Percentiles rank a stretch among this genome's conserved stretches.
phyloP scores from a whole-genome alignment of 495 filamentous ascomycete species.

The Aspergillus biplanus region DNA sequence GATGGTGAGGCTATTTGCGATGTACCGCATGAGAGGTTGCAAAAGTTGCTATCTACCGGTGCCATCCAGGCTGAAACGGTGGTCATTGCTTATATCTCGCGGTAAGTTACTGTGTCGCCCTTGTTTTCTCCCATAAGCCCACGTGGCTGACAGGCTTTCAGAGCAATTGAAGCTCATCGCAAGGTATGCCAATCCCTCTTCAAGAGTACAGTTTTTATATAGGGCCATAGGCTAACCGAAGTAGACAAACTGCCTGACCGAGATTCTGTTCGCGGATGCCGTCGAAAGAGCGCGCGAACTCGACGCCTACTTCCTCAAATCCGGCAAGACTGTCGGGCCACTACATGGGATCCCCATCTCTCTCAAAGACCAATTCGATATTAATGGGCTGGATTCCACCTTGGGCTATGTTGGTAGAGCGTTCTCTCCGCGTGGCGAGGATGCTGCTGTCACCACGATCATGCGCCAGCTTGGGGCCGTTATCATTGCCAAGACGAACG shows the following conservation, averaged over 20 bases:
- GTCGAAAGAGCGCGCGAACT: constrained; percentile 57
- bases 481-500: constrained; percentile 62
- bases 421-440: constrained; percentile 48
- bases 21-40: constrained; percentile 21
- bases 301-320: constrained; percentile 52
- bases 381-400: constrained; percentile 60
- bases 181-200: constrained; percentile 34
- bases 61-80: constrained; percentile 46
- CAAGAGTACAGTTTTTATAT: not conserved
- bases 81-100: constrained; percentile 49
- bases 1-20: not conserved
- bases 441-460: constrained; percentile 50
- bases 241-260: constrained; percentile 63
- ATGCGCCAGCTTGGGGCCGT: constrained; percentile 54
- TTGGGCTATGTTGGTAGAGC: constrained; percentile 61
- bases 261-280: constrained; percentile 65
- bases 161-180: constrained; percentile 58
- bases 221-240: not conserved
- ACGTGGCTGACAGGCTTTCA: constrained; percentile 11
- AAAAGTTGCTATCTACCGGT: constrained; percentile 37
- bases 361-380: constrained; percentile 68
- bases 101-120: constrained; percentile 32
- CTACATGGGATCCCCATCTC: constrained; percentile 68
- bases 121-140: not conserved
- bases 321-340: constrained; percentile 54